Percentiles rank a stretch among this genome's conserved stretches.
phyloP scores from a whole-genome alignment of 208 protist species.

The Baffinella frigidus region DNA sequence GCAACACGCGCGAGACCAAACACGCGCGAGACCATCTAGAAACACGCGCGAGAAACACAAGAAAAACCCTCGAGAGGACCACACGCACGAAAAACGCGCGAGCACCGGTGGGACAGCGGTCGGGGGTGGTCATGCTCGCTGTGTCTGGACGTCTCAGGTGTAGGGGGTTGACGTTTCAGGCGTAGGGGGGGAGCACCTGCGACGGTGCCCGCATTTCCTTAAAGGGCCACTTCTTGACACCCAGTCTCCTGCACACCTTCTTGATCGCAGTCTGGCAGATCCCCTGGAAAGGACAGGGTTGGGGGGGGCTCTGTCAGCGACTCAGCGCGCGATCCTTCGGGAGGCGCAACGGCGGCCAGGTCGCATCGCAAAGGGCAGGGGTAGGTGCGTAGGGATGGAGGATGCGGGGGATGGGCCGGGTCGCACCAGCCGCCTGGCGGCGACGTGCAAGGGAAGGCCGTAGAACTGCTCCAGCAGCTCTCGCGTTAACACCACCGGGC shows the following conservation, averaged over 20 bases:
- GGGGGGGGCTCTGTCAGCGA: neutral
- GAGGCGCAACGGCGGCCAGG: neutral
- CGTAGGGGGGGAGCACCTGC: no score
- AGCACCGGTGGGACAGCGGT: no score
- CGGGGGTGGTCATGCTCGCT: no score
- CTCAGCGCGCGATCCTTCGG: neutral
- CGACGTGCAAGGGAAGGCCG: conserved; percentile 33
- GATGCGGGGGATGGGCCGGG: neutral
- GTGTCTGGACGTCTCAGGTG: no score
- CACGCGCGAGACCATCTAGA: no score
- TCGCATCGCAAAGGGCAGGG: neutral
- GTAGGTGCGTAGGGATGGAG: neutral
- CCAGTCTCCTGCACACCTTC: neutral
- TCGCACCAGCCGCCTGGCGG: conserved; percentile 15
- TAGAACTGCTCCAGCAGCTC: conserved; percentile 55
- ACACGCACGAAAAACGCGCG: no score
- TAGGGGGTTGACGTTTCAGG: no score
- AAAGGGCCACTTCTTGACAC: neutral
- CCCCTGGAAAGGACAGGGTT: neutral
- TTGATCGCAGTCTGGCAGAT: neutral
- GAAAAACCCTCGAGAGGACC: no score
- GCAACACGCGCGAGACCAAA: no score
- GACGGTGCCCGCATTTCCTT: no score
- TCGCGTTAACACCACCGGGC: neutral
- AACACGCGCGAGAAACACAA: no score